phyloP scores from a whole-genome alignment of 352 stramenopile genomes.

The Thraustochytrium sp. region DNA sequence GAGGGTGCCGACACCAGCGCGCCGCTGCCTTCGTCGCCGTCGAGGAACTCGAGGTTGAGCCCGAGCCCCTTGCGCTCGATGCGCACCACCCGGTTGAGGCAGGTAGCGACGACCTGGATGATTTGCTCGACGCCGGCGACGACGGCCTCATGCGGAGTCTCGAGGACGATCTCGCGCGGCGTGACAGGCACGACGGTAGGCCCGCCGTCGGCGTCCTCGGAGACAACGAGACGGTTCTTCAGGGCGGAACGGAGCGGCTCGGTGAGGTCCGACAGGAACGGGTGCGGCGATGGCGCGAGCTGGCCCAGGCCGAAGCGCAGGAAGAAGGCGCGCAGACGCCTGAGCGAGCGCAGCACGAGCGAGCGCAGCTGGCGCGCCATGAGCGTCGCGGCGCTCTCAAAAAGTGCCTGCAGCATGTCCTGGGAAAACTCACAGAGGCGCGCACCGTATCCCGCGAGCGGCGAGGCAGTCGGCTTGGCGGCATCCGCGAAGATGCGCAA shows the following conservation, averaged over 20 bases:
- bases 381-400: slow-evolving; percentile 22
- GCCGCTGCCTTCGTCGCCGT: slow-evolving; percentile 9
- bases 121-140: neutral
- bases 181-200: no score
- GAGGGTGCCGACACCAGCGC: slow-evolving; percentile 54
- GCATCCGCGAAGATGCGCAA: slow-evolving; percentile 9
- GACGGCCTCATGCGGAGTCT: neutral
- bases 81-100: slow-evolving; percentile 26
- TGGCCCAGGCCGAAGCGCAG: neutral
- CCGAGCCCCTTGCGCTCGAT: slow-evolving; percentile 25
- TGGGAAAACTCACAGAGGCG: slow-evolving; percentile 12
- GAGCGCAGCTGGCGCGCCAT: neutral
- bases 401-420: neutral
- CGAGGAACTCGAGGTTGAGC: slow-evolving; percentile 12
- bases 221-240: neutral
- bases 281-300: neutral
- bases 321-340: neutral
- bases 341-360: neutral
- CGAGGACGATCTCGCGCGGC: neutral
- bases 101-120: neutral
- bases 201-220: neutral
- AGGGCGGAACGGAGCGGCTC: neutral
- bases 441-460: neutral
- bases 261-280: neutral
- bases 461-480: neutral